These are phyloP conservation scores for Fragaria vesca DNA, from an alignment of 306 rosid species.

Conservation along the genomic window DNA sequence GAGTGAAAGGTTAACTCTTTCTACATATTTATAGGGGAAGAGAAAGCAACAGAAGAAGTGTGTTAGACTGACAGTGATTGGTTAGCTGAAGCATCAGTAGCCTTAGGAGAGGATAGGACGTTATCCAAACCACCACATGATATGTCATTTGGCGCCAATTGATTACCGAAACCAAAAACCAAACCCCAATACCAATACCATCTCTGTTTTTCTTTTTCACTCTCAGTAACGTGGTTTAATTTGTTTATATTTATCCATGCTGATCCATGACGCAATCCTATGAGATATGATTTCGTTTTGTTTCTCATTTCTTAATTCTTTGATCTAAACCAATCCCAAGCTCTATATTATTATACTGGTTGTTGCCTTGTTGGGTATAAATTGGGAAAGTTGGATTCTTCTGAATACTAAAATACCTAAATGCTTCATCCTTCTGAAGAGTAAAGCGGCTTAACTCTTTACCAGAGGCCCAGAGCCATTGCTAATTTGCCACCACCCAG, in stretches of 20 bases:
- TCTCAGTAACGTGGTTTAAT: neutral
- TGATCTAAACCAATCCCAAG: neutral
- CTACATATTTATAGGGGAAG: neutral
- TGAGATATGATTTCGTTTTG: neutral
- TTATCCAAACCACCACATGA: conserved; percentile 10
- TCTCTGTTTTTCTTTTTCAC: neutral
- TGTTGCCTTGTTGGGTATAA: too few relatives aligned
- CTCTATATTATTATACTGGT: neutral
- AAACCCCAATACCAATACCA: neutral
- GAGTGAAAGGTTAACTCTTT: neutral
- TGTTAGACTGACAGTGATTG: neutral
- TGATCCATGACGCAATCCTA: neutral
- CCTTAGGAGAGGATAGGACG: conserved; percentile 11
- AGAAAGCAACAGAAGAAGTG: neutral
- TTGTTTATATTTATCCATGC: neutral
- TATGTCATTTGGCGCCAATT: conserved; percentile 36
- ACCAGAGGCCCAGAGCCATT: neutral
- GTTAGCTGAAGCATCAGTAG: conserved; percentile 11
- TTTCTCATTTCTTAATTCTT: conserved; percentile 2
- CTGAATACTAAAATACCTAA: neutral
- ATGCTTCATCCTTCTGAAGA: neutral
- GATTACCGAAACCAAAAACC: neutral
- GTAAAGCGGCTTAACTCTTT: neutral
- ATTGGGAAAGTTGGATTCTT: neutral
- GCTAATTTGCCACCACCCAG: neutral